Base-by-base conservation (phyloP, 805 yeast species). In the Grigorovia transvaalensis region DNA sequence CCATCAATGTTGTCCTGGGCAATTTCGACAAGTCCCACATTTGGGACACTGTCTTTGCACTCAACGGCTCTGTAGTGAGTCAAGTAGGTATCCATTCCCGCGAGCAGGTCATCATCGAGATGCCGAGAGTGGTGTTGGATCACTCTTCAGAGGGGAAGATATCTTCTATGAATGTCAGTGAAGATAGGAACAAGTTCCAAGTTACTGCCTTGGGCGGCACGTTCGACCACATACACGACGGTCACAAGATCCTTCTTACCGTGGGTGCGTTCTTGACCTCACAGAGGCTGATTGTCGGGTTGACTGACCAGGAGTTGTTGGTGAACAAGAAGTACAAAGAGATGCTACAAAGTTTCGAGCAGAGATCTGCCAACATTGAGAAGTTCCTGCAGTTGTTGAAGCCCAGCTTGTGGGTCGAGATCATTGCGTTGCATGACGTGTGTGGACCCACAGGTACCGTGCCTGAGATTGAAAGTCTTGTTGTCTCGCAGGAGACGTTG, bases 171-270 rank as follows among this genome's bases (percentile, higher is more conserved):
- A 33, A 33, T 33, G 9, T 11, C 11, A 33, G 15, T 1, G 56
- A 58, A 19, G 62, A 58, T 17, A 60, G 59, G 20, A 59, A 63
- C 9, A 50, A 56, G 2, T 73, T 68, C 53, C 52, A 56, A 17
- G 73, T 74, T 5, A 59, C 66, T 29, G 91, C 96, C 0, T 82
- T 91, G 1, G 99, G 99, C 0, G 99, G 99, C 0, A 93, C 99
- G 0, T 93, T 93, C 70, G 99, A 93, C 63, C 98, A 93, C 68
- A 63, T 93, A 41, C 99, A 93, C 60, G 95, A 85, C 62, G 99
- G 98, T 0, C 99, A 93, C 68, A 88, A 86, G 65, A 84, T 93
- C 30, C 71, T 93, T 29, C 72, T 93, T 9, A 82, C 93, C 0
- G 73, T 86, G 53, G 75, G 95, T 0, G 79, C 81, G 0, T 88